Evolutionary conservation across 192 early-diverging fungal genomes (phyloP).

Genomic region (Rhizophagus clarus): DNA sequence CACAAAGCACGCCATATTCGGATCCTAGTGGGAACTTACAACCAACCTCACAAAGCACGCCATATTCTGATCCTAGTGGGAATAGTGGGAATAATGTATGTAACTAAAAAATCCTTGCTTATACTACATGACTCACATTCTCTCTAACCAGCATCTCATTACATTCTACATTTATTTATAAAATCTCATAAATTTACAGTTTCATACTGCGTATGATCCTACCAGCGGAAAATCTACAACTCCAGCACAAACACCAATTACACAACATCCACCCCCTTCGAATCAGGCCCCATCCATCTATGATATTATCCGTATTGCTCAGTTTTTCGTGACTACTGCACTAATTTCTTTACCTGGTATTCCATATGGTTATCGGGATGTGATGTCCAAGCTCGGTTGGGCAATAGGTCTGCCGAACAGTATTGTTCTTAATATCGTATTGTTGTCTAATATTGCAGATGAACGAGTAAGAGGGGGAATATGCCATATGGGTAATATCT

Average conservation of each 20-base stretch:
- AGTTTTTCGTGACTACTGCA: slow-evolving; percentile 21
- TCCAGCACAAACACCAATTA: background rate
- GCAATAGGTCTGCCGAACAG: background rate
- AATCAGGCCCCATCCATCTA: slow-evolving; percentile 1
- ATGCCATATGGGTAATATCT: background rate
- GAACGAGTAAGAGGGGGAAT: background rate
- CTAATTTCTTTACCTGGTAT: slow-evolving; percentile 10
- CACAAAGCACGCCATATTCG: too few species aligned
- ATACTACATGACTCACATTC: too few species aligned
- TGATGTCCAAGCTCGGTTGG: slow-evolving; percentile 11
- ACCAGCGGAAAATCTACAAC: background rate
- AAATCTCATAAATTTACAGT: background rate
- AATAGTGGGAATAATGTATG: too few species aligned
- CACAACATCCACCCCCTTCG: too few species aligned
- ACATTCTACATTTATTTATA: background rate
- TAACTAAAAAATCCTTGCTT: too few species aligned
- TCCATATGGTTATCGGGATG: background rate
- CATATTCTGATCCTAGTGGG: too few species aligned
- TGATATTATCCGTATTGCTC: slow-evolving; percentile 15
- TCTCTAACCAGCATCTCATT: background rate
- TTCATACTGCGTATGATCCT: background rate
- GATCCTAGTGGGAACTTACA: too few species aligned
- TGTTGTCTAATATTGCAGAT: background rate
- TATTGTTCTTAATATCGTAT: background rate
- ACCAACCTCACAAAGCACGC: too few species aligned